Base-by-base conservation (phyloP, 805 yeast species). In the Metschnikowia anglica region DNA sequence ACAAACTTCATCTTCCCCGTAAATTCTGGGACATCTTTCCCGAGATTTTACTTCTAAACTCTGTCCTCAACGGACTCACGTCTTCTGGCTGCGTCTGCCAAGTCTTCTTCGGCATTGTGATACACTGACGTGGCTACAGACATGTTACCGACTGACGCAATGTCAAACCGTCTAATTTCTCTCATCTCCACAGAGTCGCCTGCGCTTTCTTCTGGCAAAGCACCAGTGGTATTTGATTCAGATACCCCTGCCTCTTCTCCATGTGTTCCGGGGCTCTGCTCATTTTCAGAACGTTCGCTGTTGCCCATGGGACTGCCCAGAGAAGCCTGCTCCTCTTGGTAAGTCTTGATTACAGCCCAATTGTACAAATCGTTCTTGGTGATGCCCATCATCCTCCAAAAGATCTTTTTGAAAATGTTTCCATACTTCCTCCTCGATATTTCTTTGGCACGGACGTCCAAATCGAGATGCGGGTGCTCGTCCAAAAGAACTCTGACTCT, bases 301-400 rank as follows among this genome's bases (percentile, higher is more conserved):
- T 35, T 17, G 11, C 20, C 28, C 21, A 41, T 17, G n/a, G n/a
- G n/a, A n/a, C n/a, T 25, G 8, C 18, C 38, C 36, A 16, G 29
- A 27, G 41, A 27, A 33, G 46, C 46, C 43, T 35, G 49, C 34
- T 40, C 37, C 39, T 35, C 39, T 25, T 47, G 54, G 37, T 43
- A 52, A n/a, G 44, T 24, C 29, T 43, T 43, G 39, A 52, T 41
- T 13, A 80, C 79, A 12, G 76, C 78, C 66, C 79, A 74, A 56
- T 77, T 67, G 53, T 70, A 72, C 40, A 82, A 51, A 47, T 81
- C 80, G 7, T 58, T 51, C 37, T 55, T 65, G 2, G 72, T 53
- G 26, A 82, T 68, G 1, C 85, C 84, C 82, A 82, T 77, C 4
- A 77, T 19, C 29, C 57, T 59, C 84, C 85, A 81, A 56, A 77